phyloP scores from a whole-genome alignment of 768 basidiomycete genomes.

The Mycena rosella region DNA sequence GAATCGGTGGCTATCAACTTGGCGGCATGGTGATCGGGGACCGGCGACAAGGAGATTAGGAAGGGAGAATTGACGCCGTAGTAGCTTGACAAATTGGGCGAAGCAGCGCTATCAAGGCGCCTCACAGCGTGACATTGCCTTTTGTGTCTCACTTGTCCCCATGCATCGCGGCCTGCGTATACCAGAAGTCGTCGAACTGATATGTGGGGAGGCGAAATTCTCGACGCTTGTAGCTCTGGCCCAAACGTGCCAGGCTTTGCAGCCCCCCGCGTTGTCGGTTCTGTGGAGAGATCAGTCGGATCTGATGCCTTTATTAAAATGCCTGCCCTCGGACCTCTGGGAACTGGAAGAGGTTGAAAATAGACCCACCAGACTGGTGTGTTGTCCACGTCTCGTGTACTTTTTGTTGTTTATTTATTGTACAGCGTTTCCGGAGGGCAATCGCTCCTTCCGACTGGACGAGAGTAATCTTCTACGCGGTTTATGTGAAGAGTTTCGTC shows the following conservation, averaged over 20 bases:
- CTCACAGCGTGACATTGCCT: background rate
- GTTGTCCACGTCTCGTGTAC: too few relatives aligned
- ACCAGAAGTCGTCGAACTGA: slow-evolving; percentile 20
- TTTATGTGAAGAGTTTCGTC: slow-evolving; percentile 16
- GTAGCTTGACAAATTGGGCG: background rate
- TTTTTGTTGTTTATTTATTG: background rate
- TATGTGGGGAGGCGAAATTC: slow-evolving; percentile 10
- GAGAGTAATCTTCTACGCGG: slow-evolving; percentile 21
- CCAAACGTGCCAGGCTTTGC: slow-evolving; percentile 13
- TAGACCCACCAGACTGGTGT: background rate
- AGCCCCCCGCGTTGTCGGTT: slow-evolving; percentile 18
- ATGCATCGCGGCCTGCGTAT: slow-evolving; percentile 18
- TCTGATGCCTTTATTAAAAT: slow-evolving; percentile 12
- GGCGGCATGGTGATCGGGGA: too few relatives aligned
- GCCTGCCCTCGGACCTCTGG: slow-evolving; percentile 23
- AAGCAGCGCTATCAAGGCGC: too few relatives aligned
- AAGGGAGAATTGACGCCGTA: too few relatives aligned
- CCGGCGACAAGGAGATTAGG: too few relatives aligned
- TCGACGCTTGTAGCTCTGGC: slow-evolving; percentile 7
- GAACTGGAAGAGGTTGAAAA: background rate
- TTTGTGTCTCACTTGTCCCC: background rate
- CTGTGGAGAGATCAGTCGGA: slow-evolving; percentile 15
- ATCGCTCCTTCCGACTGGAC: slow-evolving; percentile 12
- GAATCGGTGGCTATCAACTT: too few relatives aligned
- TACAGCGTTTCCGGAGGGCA: slow-evolving; percentile 12